Conservation (phyloP, 2,329 filamentous ascomycete genomes). For the Aspergillus sp. region DNA sequence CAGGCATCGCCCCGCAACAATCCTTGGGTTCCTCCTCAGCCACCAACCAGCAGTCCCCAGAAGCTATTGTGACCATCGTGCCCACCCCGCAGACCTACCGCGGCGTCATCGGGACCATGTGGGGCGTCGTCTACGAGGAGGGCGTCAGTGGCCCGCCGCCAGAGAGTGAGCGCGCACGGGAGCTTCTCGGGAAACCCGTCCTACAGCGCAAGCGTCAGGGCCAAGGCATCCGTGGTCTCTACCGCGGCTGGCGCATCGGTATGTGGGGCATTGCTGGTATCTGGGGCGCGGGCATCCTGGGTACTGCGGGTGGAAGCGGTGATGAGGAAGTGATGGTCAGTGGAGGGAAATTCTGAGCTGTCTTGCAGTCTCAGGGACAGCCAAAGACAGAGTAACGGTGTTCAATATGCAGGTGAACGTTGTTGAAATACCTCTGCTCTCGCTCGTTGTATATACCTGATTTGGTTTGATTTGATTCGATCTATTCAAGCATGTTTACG, state of each 20-base stretch:
- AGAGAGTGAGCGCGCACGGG: conserved; percentile 36
- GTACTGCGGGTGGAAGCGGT: conserved; percentile 26
- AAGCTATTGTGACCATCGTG: conserved; percentile 62
- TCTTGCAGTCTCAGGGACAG: neutral
- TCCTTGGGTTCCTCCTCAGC: conserved; percentile 10
- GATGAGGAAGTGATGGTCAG: conserved; percentile 30
- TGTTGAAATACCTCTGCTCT: too few species aligned
- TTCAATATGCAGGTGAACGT: too few species aligned
- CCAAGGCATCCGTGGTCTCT: conserved; percentile 49
- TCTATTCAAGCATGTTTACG: too few species aligned
- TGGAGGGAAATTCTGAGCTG: conserved; percentile 24
- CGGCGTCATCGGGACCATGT: conserved; percentile 87
- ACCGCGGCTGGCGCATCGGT: conserved; percentile 50
- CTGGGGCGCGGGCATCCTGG: conserved; percentile 44
- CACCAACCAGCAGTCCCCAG: conserved; percentile 7
- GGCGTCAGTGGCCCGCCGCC: conserved; percentile 45
- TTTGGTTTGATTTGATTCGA: too few species aligned
- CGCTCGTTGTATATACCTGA: too few species aligned
- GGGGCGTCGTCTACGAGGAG: conserved; percentile 75
- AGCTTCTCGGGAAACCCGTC: conserved; percentile 31
- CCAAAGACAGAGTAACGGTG: neutral
- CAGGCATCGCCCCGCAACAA: conserved; percentile 2
- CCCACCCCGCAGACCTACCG: conserved; percentile 66
- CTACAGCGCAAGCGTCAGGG: conserved; percentile 40
- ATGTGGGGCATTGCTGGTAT: conserved; percentile 49